These are phyloP conservation scores for Allium fistulosum DNA, from an alignment of 106 monocot species.

Conservation along the genomic window DNA sequence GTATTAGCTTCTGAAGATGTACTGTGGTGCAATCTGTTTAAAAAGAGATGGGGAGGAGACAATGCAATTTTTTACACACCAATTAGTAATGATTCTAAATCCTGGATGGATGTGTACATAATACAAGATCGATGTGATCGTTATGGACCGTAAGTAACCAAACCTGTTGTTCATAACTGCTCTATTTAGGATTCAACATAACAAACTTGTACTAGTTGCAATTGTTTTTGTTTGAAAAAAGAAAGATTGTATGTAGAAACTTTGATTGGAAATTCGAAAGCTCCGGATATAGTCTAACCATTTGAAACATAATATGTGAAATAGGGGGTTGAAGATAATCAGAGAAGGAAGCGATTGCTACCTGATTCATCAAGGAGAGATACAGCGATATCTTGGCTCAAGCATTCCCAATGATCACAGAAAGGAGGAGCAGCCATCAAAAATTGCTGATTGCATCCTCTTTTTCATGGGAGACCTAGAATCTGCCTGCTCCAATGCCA, in stretches of 20 bases:
- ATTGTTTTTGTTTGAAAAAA: no score
- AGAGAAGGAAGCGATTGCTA: conserved; percentile 43
- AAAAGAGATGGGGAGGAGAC: conserved; percentile 50
- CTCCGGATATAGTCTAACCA: no score
- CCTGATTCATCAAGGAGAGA: conserved; percentile 49
- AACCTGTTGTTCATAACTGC: not conserved
- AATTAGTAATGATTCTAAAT: conserved; percentile 13
- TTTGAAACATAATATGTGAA: not conserved
- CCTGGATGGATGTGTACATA: conserved; percentile 50
- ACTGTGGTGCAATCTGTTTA: conserved; percentile 42
- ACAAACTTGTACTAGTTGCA: no score
- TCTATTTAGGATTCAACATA: no score
- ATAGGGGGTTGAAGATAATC: conserved; percentile 46
- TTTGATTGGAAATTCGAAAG: no score
- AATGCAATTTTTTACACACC: conserved; percentile 43
- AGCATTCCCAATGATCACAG: not conserved
- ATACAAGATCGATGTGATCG: conserved; percentile 53
- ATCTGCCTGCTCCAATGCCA: conserved; percentile 30
- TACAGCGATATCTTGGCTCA: conserved; percentile 30
- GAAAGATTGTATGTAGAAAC: no score
- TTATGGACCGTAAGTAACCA: conserved; percentile 42
- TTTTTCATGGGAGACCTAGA: conserved; percentile 58
- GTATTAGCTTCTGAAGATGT: conserved; percentile 35
- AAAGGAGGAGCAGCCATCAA: not conserved
- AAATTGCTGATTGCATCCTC: conserved; percentile 33